Percentiles rank a stretch among this genome's conserved stretches.
These are phyloP conservation scores for Jatropha podagrica DNA, from an alignment of 441 rosid genomes.

Conservation along the genomic window DNA sequence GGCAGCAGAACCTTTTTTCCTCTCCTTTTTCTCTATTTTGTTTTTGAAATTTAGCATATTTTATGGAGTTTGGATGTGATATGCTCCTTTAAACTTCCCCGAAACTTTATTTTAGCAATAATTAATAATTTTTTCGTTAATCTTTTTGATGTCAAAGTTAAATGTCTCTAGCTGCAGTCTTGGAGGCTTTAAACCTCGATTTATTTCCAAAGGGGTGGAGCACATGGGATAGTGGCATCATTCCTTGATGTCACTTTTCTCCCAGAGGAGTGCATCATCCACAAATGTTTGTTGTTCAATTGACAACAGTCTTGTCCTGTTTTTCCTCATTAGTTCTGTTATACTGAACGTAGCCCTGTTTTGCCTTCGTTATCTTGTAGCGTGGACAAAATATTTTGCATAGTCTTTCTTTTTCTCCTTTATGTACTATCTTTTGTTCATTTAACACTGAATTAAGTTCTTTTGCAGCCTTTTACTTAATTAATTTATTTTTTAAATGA, in stretches of 20 bases:
- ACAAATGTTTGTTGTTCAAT: slow-evolving; percentile 8
- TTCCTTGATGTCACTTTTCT: slow-evolving; percentile 19
- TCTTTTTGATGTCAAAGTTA: slow-evolving; percentile 14
- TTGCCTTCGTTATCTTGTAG: neutral
- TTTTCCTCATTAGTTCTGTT: slow-evolving; percentile 3
- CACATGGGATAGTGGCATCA: slow-evolving; percentile 16
- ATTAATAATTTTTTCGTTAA: neutral
- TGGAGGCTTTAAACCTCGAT: slow-evolving; percentile 11
- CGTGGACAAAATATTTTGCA: neutral
- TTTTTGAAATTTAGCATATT: slow-evolving; percentile 4
- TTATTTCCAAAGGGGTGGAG: slow-evolving; percentile 6
- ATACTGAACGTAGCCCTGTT: neutral
- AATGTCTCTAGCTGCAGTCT: slow-evolving; percentile 18
- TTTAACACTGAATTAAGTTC: neutral
- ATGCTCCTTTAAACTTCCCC: neutral
- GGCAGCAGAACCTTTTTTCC: neutral
- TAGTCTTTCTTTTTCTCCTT: neutral
- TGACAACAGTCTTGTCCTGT: slow-evolving; percentile 8
- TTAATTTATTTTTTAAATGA: neutral
- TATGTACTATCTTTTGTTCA: neutral
- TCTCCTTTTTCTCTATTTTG: neutral
- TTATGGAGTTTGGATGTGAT: slow-evolving; percentile 6
- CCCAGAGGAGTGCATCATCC: slow-evolving; percentile 15
- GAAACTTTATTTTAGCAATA: slow-evolving; percentile 1
- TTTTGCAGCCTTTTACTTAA: neutral